Evolutionary conservation across 306 rosid genomes (phyloP).

Genomic region (Ceratonia siliqua): DNA sequence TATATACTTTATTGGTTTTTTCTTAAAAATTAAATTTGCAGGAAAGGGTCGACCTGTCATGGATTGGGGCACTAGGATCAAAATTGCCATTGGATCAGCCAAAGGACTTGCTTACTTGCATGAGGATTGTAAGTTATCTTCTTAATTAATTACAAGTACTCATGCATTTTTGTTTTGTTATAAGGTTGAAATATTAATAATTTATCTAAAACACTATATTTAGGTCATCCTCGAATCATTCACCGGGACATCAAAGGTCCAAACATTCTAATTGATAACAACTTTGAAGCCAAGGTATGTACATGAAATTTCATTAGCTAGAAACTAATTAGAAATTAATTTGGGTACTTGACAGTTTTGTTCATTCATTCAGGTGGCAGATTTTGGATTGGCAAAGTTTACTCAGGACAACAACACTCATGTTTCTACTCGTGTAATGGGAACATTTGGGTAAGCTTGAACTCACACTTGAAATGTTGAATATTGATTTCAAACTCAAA

Average conservation of each 20-base stretch:
- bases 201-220: slow-evolving; percentile 7
- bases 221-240: slow-evolving; percentile 94
- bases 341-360: not conserved
- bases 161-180: not conserved
- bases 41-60: slow-evolving; percentile 54
- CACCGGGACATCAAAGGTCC: slow-evolving; percentile 87
- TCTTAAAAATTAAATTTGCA: slow-evolving; percentile 21
- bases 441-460: slow-evolving; percentile 86
- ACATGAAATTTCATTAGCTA: not conserved
- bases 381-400: slow-evolving; percentile 89
- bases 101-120: slow-evolving; percentile 95
- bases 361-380: slow-evolving; percentile 64
- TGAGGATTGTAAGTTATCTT: slow-evolving; percentile 72
- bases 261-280: slow-evolving; percentile 75
- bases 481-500: too few species aligned
- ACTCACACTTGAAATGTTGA: too few species aligned
- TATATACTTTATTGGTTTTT: not conserved
- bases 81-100: slow-evolving; percentile 79
- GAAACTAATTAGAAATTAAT: not conserved
- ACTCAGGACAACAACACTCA: slow-evolving; percentile 72
- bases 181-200: not conserved
- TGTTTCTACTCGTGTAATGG: slow-evolving; percentile 93
- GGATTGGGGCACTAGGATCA: slow-evolving; percentile 72
- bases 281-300: slow-evolving; percentile 81
- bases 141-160: not conserved